phyloP scores from a whole-genome alignment of 1,284 basidiomycete species.

The Cutaneotrichosporon mucoides region DNA sequence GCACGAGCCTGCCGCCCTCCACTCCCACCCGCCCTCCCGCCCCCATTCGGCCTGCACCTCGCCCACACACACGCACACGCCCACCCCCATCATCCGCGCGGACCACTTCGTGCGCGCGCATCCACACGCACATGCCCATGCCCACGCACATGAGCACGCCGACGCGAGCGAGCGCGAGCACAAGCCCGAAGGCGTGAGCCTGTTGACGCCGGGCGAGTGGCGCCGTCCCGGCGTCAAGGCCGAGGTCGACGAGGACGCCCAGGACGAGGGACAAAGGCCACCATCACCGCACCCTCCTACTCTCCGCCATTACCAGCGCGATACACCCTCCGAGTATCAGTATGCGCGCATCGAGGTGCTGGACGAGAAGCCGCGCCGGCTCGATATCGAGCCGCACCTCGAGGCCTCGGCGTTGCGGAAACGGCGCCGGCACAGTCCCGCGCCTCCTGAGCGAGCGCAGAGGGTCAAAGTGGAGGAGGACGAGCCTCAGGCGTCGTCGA shows the following conservation, averaged over 20 bases:
- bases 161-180: neutral
- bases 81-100: too few relatives aligned
- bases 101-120: neutral
- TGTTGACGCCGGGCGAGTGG: too few relatives aligned
- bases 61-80: neutral
- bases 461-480: neutral
- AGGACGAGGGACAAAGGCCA: neutral
- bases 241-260: neutral
- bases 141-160: neutral
- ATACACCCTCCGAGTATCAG: neutral
- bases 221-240: neutral
- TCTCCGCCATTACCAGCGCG: neutral
- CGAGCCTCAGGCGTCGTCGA: too few relatives aligned
- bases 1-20: conserved; percentile 1
- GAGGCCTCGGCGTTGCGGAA: neutral
- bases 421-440: neutral
- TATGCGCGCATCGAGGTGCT: neutral
- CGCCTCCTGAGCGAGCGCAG: neutral
- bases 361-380: neutral
- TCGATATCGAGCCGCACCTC: neutral
- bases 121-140: neutral
- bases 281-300: neutral
- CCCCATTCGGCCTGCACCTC: neutral
- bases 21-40: neutral
- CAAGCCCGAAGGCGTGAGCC: neutral